Evolutionary conservation across 139 green algal species (phyloP).

Genomic region (Chlorella sp.): DNA sequence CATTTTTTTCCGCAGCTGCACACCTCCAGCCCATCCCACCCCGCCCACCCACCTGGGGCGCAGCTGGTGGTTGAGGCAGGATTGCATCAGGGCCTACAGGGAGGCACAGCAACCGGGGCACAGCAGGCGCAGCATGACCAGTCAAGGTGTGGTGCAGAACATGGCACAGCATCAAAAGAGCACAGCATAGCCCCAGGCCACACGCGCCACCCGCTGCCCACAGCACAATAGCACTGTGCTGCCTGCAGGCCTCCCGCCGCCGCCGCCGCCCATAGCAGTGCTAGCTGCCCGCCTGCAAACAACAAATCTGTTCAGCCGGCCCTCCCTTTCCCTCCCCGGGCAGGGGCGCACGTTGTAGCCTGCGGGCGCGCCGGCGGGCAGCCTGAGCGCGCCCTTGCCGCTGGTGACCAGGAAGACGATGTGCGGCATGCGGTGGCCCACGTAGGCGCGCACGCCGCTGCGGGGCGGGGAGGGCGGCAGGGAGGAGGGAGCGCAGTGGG

Average conservation of each 20-base stretch:
- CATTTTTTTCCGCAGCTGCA: too few relatives aligned
- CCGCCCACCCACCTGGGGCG: slow-evolving; percentile 16
- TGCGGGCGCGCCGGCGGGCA: slow-evolving; percentile 8
- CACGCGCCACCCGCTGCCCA: neutral
- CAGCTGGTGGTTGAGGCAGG: slow-evolving; percentile 10
- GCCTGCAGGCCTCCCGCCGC: too few relatives aligned
- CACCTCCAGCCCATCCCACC: too few relatives aligned
- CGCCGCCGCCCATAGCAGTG: too few relatives aligned
- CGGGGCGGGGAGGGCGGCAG: too few relatives aligned
- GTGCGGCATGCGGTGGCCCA: slow-evolving; percentile 25
- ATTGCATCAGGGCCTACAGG: slow-evolving; percentile 9
- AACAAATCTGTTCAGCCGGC: too few relatives aligned
- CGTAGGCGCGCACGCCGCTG: slow-evolving; percentile 20
- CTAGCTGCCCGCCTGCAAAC: too few relatives aligned
- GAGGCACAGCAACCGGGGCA: neutral
- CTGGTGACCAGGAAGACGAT: slow-evolving; percentile 35
- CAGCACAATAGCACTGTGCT: too few relatives aligned
- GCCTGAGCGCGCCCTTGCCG: neutral
- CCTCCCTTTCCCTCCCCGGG: too few relatives aligned
- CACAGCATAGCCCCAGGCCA: neutral
- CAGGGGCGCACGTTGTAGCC: slow-evolving; percentile 22
- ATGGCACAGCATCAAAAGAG: too few relatives aligned
- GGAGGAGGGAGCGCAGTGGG: too few relatives aligned
- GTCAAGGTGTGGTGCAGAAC: too few relatives aligned
- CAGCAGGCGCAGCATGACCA: neutral